Percentiles rank a stretch among this genome's conserved stretches.
Evolutionary conservation across 1,139 yeast species (phyloP).

Genomic region (Geotrichum candidum): DNA sequence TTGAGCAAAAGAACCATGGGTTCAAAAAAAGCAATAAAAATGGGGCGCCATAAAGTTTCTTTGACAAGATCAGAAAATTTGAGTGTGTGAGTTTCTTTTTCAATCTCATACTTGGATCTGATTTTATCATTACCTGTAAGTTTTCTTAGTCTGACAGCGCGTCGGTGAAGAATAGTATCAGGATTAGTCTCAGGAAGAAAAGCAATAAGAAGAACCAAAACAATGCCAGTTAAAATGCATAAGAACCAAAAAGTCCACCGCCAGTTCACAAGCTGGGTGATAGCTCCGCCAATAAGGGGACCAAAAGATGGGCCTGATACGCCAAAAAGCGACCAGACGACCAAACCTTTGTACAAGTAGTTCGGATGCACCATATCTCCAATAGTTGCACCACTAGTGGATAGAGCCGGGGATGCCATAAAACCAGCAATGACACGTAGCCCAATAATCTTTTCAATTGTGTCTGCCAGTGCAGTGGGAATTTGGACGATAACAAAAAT

Average conservation of each 20-base stretch:
- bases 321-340: too few species aligned
- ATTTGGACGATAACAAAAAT: conserved; percentile 53
- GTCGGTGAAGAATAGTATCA: conserved; percentile 41
- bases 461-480: conserved; percentile 43
- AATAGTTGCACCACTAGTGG: conserved; percentile 65
- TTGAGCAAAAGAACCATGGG: too few species aligned
- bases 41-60: too few species aligned
- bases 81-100: conserved; percentile 21
- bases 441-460: conserved; percentile 47
- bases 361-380: conserved; percentile 43
- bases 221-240: conserved; percentile 38
- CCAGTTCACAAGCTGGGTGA: conserved; percentile 34
- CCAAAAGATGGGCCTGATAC: too few species aligned
- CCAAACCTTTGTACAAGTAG: background rate
- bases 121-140: conserved; percentile 40
- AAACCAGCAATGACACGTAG: conserved; percentile 75
- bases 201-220: conserved; percentile 35
- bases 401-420: too few species aligned
- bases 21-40: too few species aligned
- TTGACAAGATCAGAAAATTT: conserved; percentile 15
- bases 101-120: conserved; percentile 41
- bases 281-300: conserved; percentile 63
- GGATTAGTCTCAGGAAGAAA: conserved; percentile 50
- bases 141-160: too few species aligned
- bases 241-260: conserved; percentile 44